A percentile compares a stretch with the other conserved stretches of the same genome.
phyloP scores from a whole-genome alignment of 2,329 filamentous ascomycete species.

The Diaporthe vexans region DNA sequence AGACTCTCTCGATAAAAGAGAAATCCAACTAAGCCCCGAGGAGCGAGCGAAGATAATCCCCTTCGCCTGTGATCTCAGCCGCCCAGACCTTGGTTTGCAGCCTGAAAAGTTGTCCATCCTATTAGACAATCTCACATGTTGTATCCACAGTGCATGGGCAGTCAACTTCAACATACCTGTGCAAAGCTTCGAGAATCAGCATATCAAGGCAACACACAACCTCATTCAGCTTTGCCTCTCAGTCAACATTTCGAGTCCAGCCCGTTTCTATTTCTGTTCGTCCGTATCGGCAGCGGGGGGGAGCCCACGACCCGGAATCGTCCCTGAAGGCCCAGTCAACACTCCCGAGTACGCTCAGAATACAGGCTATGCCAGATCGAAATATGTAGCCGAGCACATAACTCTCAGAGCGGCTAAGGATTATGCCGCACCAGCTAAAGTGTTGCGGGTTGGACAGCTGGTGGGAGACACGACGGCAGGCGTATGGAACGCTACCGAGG shows the following conservation, averaged over 20 bases:
- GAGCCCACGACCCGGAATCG: neutral
- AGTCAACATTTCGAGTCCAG: neutral
- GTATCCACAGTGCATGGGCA: slow-evolving; percentile 1
- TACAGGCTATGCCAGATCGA: neutral
- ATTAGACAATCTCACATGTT: neutral
- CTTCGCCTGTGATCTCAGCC: neutral
- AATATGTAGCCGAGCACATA: neutral
- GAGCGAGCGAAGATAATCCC: neutral
- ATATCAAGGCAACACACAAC: slow-evolving; percentile 3
- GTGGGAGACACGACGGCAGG: neutral
- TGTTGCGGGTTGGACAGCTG: neutral
- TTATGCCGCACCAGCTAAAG: neutral
- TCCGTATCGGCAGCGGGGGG: neutral
- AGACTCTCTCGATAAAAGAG: neutral
- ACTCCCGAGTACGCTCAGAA: neutral
- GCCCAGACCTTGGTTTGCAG: neutral
- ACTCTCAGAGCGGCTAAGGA: neutral
- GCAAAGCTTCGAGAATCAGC: neutral
- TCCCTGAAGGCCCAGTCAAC: neutral
- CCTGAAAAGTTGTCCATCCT: neutral
- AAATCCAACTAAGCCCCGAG: neutral
- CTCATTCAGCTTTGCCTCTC: neutral
- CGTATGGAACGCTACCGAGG: neutral
- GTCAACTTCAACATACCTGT: slow-evolving; percentile 11
- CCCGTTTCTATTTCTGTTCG: neutral